Evolutionary conservation across 1,284 basidiomycete species (phyloP), one percentile per base, ranked within the genome.

Genomic region (Naganishia albida): DNA sequence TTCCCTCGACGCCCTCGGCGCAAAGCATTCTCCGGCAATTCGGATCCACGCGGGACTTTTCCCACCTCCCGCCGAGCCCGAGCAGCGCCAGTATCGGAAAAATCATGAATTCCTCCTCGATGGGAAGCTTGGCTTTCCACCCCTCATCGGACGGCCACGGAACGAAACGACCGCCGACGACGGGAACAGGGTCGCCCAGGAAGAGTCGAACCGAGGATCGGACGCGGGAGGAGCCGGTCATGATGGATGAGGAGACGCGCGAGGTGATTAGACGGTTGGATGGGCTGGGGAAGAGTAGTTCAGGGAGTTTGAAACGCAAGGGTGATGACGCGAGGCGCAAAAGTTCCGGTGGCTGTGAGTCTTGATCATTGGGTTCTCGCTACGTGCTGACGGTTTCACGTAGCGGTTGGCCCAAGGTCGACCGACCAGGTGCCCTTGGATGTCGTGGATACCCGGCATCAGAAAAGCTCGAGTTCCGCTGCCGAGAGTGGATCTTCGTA

Each of bases 191-290:
- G 23, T 64, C 62, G 1, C 62, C 53, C 3, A 30, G 34, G n/a
- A 49, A 64, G 44, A 30, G n/a, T 38, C 28, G 23, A 18, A 7
- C 40, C 25, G 49, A 49, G n/a, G 40, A 56, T 8, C 26, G 54
- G 20, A 46, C 38, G 46, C 26, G 20, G 20, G 40, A 30, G 39
- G 12, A 15, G 10, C 44, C 20, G 23, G 25, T 3, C 1, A 25
- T 26, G 39, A 23, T 68, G 54, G 90, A 95, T 72, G 88, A 92
- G 68, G 88, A 88, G 18, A 94, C 95, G 1, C 89, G 87, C 3
- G 93, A 96, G 74, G 92, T 92, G 3, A 82, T 99, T 55, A 86
- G 94, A 63, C 96, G 96, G 79, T 81, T 99, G 26, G 96, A 99
- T 73, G 95, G 95, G 0, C 78, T 98, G 15, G 86, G 87, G 3